Base-by-base conservation (phyloP, 768 basidiomycete species). In the Russula olivacea region DNA sequence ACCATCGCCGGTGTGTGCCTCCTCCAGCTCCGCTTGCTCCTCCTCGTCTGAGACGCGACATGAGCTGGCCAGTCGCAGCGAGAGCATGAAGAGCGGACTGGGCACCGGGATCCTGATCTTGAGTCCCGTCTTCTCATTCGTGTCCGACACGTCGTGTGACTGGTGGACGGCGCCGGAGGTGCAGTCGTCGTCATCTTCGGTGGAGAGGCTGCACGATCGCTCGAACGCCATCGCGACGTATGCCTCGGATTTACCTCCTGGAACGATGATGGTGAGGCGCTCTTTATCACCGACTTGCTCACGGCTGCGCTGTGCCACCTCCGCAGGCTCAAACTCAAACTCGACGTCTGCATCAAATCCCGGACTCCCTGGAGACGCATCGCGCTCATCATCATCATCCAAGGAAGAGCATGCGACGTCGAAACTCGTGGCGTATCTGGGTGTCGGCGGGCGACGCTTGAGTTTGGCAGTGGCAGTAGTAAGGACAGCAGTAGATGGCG, bases 241-340 rank as follows among this genome's bases (percentile, higher is more conserved):
- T 6, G 63, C 63, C 32, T 64, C 63, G 8, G 63, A 64, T 50
- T 64, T 64, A n/a, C 63, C 63, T 10, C 63, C 63, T 3, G 63
- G 63, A 19, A 64, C 58, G 8, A 51, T 23, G 32, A 64, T 64
- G 8, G 53, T 64, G 19, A 64, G 63, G 49, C 63, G 63, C 15
- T 64, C 62, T 15, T 34, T 60, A 32, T 54, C n/a, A n/a, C 25
- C 19, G 2, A 14, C 48, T 23, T 32, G 43, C 40, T 38, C 25
- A 36, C 7, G 23, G 45, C n/a, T 14, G 49, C 34, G 41, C 19
- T 23, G 14, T 52, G 23, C 32, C 34, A n/a, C n/a, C 10, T 40
- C 56, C n/a, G 15, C 12, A 3, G 55, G 32, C n/a, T 52, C 50
- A n/a, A n/a, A n/a, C n/a, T 28, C 28, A 28, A 52, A 30, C 34